Evolutionary conservation across 169 alveolate species (phyloP).

Genomic region (Plasmodium chabaudi): DNA sequence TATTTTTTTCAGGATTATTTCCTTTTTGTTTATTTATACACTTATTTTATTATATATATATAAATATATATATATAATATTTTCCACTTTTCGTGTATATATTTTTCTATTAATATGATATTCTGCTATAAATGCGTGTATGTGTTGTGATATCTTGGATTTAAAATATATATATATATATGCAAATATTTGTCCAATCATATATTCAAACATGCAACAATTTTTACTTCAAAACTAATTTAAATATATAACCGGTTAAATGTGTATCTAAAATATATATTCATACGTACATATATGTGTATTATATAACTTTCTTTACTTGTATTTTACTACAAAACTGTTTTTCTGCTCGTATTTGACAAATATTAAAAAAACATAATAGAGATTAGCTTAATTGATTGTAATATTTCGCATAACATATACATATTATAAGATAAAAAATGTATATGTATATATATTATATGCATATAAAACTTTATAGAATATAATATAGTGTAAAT

Average conservation of each 20-base stretch:
- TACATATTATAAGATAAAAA: background rate
- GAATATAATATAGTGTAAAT: constrained; percentile 3
- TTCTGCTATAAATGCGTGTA: background rate
- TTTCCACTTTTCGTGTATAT: background rate
- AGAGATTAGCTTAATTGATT: background rate
- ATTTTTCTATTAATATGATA: background rate
- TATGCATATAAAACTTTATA: background rate
- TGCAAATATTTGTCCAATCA: background rate
- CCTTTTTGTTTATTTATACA: background rate
- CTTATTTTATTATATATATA: background rate
- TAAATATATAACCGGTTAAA: constrained; percentile 20
- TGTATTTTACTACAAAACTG: background rate
- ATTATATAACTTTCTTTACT: constrained; percentile 10
- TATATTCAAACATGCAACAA: background rate
- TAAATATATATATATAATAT: constrained; percentile 20
- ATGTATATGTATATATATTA: background rate
- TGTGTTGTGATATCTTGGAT: background rate
- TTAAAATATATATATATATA: constrained; percentile 19
- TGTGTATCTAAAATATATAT: constrained; percentile 5
- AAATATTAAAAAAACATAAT: constrained; percentile 19
- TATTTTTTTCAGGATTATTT: constrained; percentile 32
- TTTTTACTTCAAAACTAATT: constrained; percentile 23
- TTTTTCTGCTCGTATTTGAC: constrained; percentile 8
- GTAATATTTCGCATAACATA: background rate
- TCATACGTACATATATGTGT: background rate